Percentiles rank a stretch among this genome's conserved stretches.
Conservation (phyloP, 148 eudicot genomes). For the Rheum nobile region DNA sequence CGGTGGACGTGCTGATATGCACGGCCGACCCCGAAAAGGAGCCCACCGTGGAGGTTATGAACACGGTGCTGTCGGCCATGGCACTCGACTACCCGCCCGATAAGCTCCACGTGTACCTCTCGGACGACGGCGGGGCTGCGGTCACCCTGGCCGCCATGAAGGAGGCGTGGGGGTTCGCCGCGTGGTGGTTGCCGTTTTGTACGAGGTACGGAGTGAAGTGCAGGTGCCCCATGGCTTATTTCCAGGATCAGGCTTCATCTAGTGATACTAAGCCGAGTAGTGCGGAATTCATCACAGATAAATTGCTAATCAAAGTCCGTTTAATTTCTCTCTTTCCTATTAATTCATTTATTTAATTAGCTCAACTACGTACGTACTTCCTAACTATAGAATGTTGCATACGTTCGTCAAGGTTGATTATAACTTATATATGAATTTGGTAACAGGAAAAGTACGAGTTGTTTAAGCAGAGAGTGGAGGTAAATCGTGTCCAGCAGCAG, state of each 20-base stretch:
- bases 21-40: slow-evolving; percentile 26
- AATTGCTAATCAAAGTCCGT: neutral
- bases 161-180: slow-evolving; percentile 24
- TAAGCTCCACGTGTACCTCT: slow-evolving; percentile 25
- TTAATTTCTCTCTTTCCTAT: neutral
- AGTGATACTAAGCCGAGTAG: neutral
- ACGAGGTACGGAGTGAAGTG: slow-evolving; percentile 13
- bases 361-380: too few relatives aligned
- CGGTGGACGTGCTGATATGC: slow-evolving; percentile 26
- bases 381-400: too few relatives aligned
- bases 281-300: neutral
- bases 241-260: neutral
- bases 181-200: slow-evolving; percentile 28
- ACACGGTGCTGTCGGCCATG: slow-evolving; percentile 34
- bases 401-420: too few relatives aligned
- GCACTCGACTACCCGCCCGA: slow-evolving; percentile 26
- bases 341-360: too few relatives aligned
- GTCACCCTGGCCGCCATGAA: slow-evolving; percentile 10
- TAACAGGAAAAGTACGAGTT: slow-evolving; percentile 12
- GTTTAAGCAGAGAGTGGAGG: slow-evolving; percentile 11
- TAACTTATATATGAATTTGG: too few relatives aligned
- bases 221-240: slow-evolving; percentile 21
- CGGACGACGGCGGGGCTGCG: slow-evolving; percentile 22
- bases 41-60: slow-evolving; percentile 26
- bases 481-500: neutral